Evolutionary conservation across 1,284 basidiomycete genomes (phyloP), one percentile per base, ranked within the genome.

Genomic region (Rhodotorula sp.): DNA sequence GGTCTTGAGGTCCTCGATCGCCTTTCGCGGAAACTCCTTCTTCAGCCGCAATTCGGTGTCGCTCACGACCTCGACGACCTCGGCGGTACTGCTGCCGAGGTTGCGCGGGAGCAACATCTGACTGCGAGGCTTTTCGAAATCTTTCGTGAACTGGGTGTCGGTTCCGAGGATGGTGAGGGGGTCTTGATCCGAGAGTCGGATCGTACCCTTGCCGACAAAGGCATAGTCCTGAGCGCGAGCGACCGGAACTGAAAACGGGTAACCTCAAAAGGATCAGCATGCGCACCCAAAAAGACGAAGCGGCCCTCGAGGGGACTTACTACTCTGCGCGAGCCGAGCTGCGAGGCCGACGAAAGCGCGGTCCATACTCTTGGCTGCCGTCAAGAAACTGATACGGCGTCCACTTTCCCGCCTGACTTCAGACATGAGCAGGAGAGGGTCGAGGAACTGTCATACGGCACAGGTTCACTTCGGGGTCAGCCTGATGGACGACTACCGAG

Each of bases 361-460:
- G 75, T 91, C 84, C 89, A 95, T 88, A 78, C 91, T 93, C 80
- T 91, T 92, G 4, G 94, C 94, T n/a, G 96, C 96, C 42, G 90
- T 91, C 55, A 99, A 84, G 79, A 96, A 95, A 69, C 90, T 89
- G 18, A 96, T 91, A 76, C 89, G 86, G 57, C 96, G 86, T 26
- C 87, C 86, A 2, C 90, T 90, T 80, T 96, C 93, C 69, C 89
- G 86, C 79, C 84, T 77, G 57, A 95, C 94, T 82, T 98, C 92
- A 62, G 92, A 87, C 71, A 88, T 89, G 58, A 99, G 83, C 57
- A 99, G 85, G 59, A 99, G 82, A 14, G 96, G 95, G 79, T 99
- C 96, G 66, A 99, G 86, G 81, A 99, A 99, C 91, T 99, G 82
- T 18, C 3, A 15, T 17, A n/a, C n/a, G n/a, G n/a, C n/a, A n/a